Evolutionary conservation across 192 early-diverging fungal species (phyloP).

Genomic region (Backusella psychrophila): DNA sequence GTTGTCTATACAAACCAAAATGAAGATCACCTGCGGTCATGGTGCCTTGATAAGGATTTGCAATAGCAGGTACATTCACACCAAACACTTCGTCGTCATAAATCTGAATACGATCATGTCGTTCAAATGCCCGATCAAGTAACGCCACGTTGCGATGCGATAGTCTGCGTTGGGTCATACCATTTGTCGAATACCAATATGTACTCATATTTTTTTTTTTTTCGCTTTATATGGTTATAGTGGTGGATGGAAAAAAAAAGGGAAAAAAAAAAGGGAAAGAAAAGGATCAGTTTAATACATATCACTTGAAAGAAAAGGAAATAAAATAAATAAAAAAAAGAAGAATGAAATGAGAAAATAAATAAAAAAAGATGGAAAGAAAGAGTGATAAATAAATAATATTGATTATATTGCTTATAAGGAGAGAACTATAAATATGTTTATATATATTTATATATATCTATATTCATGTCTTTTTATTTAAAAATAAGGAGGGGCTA

Average conservation of each 20-base stretch:
- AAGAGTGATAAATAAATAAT: not conserved
- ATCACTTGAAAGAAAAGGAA: not conserved
- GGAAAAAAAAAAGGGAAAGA: not conserved
- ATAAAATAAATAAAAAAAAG: not conserved
- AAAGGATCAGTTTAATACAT: not conserved
- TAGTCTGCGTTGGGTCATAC: conserved; percentile 17
- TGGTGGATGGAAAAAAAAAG: not conserved
- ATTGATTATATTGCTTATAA: not conserved
- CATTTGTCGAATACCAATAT: conserved; percentile 36
- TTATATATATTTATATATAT: not conserved
- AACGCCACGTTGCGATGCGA: conserved; percentile 18
- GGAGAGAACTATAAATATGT: not conserved
- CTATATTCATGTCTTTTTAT: not conserved
- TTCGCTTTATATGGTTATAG: not conserved
- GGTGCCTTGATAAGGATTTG: conserved; percentile 23
- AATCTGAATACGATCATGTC: conserved; percentile 20
- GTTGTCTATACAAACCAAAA: conserved; percentile 31
- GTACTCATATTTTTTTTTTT: conserved; percentile 1
- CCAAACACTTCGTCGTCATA: conserved; percentile 29
- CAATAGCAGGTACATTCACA: conserved; percentile 13
- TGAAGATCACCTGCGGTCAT: conserved; percentile 32
- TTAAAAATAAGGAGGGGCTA: not conserved
- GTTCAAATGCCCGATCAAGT: conserved; percentile 28
- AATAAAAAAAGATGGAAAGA: not conserved
- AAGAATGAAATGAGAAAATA: not conserved